Conservation (phyloP, 2,329 filamentous ascomycete species). For the Fusarium cyanostomum region DNA sequence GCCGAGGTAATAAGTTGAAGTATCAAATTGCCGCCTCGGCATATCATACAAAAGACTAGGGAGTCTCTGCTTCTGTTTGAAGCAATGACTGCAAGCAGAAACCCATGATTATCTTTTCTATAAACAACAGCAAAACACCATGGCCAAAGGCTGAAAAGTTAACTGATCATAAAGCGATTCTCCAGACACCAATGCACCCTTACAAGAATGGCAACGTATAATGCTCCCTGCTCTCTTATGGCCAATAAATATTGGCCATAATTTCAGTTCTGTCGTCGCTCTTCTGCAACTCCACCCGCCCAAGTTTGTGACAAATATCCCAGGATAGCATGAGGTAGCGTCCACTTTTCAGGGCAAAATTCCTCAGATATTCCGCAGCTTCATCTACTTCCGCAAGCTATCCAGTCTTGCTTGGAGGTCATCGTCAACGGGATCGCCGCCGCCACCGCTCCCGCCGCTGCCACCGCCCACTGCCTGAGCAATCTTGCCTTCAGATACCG, state of each 20-base stretch:
- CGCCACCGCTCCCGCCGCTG: conserved; percentile 60
- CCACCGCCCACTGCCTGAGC: conserved; percentile 83
- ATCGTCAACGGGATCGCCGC: conserved; percentile 77
- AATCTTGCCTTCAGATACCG: conserved; percentile 78
- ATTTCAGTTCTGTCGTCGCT: neutral
- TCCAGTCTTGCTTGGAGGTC: conserved; percentile 94
- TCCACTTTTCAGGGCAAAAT: neutral
- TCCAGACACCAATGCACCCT: conserved; percentile 41
- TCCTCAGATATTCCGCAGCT: neutral
- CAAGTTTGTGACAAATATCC: neutral
- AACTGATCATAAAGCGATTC: conserved; percentile 33
- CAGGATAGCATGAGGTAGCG: neutral
- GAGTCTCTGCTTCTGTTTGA: neutral
- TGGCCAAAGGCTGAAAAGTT: conserved; percentile 24
- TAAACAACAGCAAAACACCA: conserved; percentile 21
- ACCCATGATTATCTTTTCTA: conserved; percentile 22
- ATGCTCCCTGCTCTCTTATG: neutral
- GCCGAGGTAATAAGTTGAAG: neutral
- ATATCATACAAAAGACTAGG: neutral
- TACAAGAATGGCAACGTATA: conserved; percentile 32
- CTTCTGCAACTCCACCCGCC: neutral
- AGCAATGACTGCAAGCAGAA: conserved; percentile 1
- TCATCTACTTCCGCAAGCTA: conserved; percentile 72
- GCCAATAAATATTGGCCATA: neutral
- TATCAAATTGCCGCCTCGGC: neutral